Evolutionary conservation across 2,329 filamentous ascomycete genomes (phyloP).

Genomic region (Fusarium tanahbumbuense): DNA sequence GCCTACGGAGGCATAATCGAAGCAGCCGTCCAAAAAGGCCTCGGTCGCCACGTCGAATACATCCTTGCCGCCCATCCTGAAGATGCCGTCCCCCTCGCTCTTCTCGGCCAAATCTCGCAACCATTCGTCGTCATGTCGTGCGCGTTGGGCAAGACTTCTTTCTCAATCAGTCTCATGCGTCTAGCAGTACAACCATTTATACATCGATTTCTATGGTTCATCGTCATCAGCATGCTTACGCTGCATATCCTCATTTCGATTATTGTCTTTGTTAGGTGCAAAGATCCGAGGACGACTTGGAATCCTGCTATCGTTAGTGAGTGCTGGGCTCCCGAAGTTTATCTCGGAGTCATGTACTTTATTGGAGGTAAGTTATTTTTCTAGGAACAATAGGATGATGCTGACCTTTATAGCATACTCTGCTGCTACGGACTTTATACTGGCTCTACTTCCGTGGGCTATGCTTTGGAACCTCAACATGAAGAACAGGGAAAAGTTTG

Average conservation of each 20-base stretch:
- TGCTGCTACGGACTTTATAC: slow-evolving; percentile 32
- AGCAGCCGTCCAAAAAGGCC: slow-evolving; percentile 16
- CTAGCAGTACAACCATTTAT: slow-evolving; percentile 24
- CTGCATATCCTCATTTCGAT: slow-evolving; percentile 29
- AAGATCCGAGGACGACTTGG: slow-evolving; percentile 31
- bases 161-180: slow-evolving; percentile 35
- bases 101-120: slow-evolving; percentile 28
- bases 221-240: slow-evolving; percentile 21
- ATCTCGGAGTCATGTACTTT: slow-evolving; percentile 31
- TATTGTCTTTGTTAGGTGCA: slow-evolving; percentile 25
- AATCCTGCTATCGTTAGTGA: slow-evolving; percentile 31
- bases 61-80: slow-evolving; percentile 7
- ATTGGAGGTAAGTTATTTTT: slow-evolving; percentile 2
- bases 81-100: slow-evolving; percentile 19
- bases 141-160: slow-evolving; percentile 30
- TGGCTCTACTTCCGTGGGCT: slow-evolving; percentile 27
- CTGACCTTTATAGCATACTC: slow-evolving; percentile 21
- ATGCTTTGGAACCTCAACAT: slow-evolving; percentile 39
- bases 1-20: slow-evolving; percentile 32
- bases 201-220: slow-evolving; percentile 29
- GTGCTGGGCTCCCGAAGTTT: slow-evolving; percentile 30
- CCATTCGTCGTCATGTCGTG: slow-evolving; percentile 35
- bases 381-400: fast-evolving
- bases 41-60: slow-evolving; percentile 32
- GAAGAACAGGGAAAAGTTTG: slow-evolving; percentile 38